Evolutionary conservation across 2,329 filamentous ascomycete genomes (phyloP), one percentile per base, ranked within the genome.

Genomic region (Calonectria montana): DNA sequence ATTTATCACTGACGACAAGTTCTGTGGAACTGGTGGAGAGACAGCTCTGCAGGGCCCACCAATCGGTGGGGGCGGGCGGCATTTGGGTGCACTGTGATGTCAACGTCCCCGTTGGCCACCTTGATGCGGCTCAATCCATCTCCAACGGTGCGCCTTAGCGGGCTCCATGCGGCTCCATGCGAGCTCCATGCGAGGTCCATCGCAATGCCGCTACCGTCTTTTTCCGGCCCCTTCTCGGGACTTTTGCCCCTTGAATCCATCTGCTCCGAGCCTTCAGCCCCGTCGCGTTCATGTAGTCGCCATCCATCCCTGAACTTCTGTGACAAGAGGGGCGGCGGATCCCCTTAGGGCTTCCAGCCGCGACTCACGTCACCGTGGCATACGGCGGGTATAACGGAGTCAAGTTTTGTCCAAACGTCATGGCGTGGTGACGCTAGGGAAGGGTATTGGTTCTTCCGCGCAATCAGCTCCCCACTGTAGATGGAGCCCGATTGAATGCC

Each of bases 1-100:
- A 39, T 59, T 59, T 59, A 59, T 59, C 31, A 59, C 53, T 59
- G 53, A 59, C 53, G 53, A 59, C 53, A 59, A 59, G 53, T 59
- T 59, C 53, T 25, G 53, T 59, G 53, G 53, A 59, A 39, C 53
- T 25, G 31, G 53, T 59, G 53, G 53, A 21, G 53, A 9, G 21
- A 9, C 8, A 15, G 12, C 1, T 15, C 2, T 39, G 31, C n/a
- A 15, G 29, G 53, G 29, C n/a, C 53, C 53, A 59, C 53, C 53
- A 39, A 59, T 16, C 53, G 35, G 53, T 39, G 53, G 53, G 31
- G 53, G 31, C 21, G 35, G 53, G 53, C 53, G 53, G 53, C 29
- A 39, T 59, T 39, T 59, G 53, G 53, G 35, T 15, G 53, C 16
- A 15, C 53, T 12, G 53, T 59, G 53, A 59, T 59, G 53, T 59